Evolutionary conservation across 805 yeast species (phyloP).

Genomic region (Saturnispora besseyi): DNA sequence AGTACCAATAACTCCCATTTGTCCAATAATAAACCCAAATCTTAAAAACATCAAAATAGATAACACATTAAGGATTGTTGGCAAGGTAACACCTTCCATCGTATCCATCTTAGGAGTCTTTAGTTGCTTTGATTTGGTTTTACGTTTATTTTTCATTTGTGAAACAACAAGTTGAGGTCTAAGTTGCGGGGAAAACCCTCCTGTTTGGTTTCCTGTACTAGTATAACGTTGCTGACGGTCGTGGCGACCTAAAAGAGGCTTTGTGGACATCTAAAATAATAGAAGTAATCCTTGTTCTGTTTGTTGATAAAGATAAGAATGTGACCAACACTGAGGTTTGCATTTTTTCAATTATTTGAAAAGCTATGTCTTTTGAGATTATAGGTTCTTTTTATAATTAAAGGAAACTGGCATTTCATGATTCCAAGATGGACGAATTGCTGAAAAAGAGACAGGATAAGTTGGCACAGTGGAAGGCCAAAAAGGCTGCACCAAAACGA

Average conservation of each 20-base stretch:
- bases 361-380: no score
- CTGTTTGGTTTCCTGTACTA: not conserved
- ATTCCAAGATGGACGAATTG: not conserved
- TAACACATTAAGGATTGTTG: constrained; percentile 85
- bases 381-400: not conserved
- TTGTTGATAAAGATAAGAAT: not conserved
- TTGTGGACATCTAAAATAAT: not conserved
- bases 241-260: not conserved
- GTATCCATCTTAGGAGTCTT: constrained; percentile 56
- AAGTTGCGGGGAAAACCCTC: not conserved
- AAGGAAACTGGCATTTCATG: no score
- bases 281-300: not conserved
- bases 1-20: constrained; percentile 82
- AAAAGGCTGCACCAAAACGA: not conserved
- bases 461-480: not conserved
- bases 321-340: no score
- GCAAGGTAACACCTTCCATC: constrained; percentile 83
- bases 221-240: not conserved
- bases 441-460: not conserved
- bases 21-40: constrained; percentile 92
- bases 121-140: not conserved
- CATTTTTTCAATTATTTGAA: no score
- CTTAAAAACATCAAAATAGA: constrained; percentile 92
- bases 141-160: not conserved
- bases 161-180: not conserved